Conservation (phyloP, 2,329 filamentous ascomycete species). For the Venturia oleaginea region DNA sequence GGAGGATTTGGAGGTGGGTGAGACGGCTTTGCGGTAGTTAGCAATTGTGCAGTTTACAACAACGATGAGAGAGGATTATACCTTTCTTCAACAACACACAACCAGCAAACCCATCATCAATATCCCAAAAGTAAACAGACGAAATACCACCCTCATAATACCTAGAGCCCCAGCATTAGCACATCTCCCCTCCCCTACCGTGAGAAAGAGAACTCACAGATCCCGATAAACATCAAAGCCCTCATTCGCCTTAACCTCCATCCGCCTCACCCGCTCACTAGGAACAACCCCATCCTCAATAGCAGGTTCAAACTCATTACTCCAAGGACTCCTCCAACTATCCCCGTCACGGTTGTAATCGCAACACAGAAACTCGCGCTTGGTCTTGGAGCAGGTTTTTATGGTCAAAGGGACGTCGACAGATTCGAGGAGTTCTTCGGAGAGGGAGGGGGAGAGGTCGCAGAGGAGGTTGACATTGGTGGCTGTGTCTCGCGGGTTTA, state of each 20-base stretch:
- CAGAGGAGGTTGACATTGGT: constrained; percentile 84
- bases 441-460: constrained; percentile 77
- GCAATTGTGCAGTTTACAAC: background rate
- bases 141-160: constrained; percentile 96
- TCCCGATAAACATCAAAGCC: constrained; percentile 96
- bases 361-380: constrained; percentile 93
- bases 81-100: constrained; percentile 94
- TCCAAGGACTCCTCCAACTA: constrained; percentile 97
- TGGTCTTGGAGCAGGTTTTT: constrained; percentile 75
- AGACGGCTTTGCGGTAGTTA: constrained; percentile 48
- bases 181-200: background rate
- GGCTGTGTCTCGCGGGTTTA: constrained; percentile 88
- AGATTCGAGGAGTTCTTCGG: constrained; percentile 94
- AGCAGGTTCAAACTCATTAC: constrained; percentile 93
- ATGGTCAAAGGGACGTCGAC: constrained; percentile 91
- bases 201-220: constrained; percentile 46
- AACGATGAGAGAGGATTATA: constrained; percentile 30
- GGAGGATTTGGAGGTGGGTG: constrained; percentile 54
- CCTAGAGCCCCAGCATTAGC: constrained; percentile 23
- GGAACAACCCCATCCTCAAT: constrained; percentile 48
- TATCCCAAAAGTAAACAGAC: constrained; percentile 95
- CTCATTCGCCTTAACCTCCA: constrained; percentile 59
- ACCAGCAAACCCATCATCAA: constrained; percentile 95
- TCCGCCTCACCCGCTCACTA: constrained; percentile 14
- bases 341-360: constrained; percentile 99